Percentiles rank a stretch among this genome's conserved stretches.
These are phyloP conservation scores for Chenopodium album DNA, from an alignment of 148 eudicot species.

Conservation along the genomic window DNA sequence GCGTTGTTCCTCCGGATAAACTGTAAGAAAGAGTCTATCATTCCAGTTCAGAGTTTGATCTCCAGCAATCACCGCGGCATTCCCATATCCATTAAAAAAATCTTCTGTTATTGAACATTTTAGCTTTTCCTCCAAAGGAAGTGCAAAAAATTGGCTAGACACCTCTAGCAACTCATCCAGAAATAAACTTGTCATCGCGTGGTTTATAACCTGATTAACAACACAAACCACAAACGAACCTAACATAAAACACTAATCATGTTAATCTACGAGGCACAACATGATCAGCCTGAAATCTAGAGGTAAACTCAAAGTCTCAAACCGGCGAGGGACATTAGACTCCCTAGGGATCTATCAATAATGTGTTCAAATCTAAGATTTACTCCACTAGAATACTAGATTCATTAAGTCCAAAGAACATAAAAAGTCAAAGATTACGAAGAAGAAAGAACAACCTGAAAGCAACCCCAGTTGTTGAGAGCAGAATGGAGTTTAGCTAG, in stretches of 20 bases:
- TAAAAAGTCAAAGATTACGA: not conserved
- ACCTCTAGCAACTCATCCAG: constrained; percentile 51
- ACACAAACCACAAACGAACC: not conserved
- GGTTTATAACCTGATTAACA: constrained; percentile 43
- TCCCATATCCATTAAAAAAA: constrained; percentile 49
- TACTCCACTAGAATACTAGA: not conserved
- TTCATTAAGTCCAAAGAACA: too few species aligned
- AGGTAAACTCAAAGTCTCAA: too few species aligned
- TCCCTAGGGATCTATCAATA: too few species aligned
- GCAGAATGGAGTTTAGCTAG: constrained; percentile 30
- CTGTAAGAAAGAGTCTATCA: constrained; percentile 40
- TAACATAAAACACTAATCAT: too few species aligned
- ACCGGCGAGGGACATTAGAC: too few species aligned
- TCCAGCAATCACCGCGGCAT: constrained; percentile 23
- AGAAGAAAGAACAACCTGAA: constrained; percentile 25
- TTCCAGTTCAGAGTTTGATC: constrained; percentile 39
- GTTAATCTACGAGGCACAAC: not conserved
- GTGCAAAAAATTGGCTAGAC: constrained; percentile 52
- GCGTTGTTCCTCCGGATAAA: constrained; percentile 35
- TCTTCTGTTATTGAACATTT: constrained; percentile 31
- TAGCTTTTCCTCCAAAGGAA: constrained; percentile 45
- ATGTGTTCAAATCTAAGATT: not conserved
- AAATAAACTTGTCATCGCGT: constrained; percentile 51
- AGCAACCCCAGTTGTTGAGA: constrained; percentile 35
- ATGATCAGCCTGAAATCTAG: not conserved